Base-by-base conservation (phyloP, 768 basidiomycete species). In the Russula dissimulans region DNA sequence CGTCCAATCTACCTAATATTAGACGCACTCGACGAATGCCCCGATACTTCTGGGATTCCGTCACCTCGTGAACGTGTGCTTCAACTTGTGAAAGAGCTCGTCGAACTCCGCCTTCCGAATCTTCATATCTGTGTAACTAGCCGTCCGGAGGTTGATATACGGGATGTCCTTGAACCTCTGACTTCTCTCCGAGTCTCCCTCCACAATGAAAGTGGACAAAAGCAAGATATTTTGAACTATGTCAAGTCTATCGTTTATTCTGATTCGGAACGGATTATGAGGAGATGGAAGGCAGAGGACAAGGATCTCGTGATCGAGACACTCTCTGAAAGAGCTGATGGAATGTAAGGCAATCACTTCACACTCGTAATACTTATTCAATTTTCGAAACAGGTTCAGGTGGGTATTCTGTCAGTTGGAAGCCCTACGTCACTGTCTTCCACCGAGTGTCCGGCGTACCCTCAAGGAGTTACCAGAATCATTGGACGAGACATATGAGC, bases 11-110 rank as follows among this genome's bases (percentile, higher is more conserved):
- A 59, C 51, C 12, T 59, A 10, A 47, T 55, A 12, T 6, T 56
- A 2, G 59, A 60, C 26, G 59, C 54, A 0, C 29, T 60, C 12
- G 59, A 60, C 3, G 59, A 60, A 17, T 43, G 54, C 14, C 46
- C 59, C 6, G 11, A 32, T 4, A 38, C 32, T 4, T 36, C 54
- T n/a, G 52, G 52, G 1, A 18, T 43, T 2, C 56, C 47, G 0
- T 48, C 56, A 3, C n/a, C 47, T 5, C 56, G 46, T 5, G 22
- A 52, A 52, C 38, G n/a, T 14, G 38, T 52, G 3, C 51, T 52
- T 29, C 36, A 17, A 36, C 38, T 52, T 12, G 22, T 52, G 11
- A 41, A 41, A 32, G 48, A 52, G 3, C 22, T 52, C 14, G 51
- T 52, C 22, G 38, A 39, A 7, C 15, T 52, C 17, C 7, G 9